phyloP scores from a whole-genome alignment of 805 yeast genomes.

The Candida broadrunensis region DNA sequence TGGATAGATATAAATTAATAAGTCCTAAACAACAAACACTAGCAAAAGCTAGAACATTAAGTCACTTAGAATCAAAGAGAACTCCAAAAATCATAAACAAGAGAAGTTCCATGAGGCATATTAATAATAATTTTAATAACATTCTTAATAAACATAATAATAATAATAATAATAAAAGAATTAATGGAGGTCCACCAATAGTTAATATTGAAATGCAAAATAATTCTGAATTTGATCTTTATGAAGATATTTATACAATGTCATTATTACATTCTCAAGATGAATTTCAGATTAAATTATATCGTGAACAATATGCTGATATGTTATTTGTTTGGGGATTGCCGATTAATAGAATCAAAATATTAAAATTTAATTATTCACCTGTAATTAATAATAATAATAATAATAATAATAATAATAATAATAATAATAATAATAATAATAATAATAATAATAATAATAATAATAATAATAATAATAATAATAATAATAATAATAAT shows the following conservation, averaged over 20 bases:
- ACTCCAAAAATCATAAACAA: not conserved
- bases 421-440: too few relatives aligned
- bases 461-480: too few relatives aligned
- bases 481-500: too few relatives aligned
- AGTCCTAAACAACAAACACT: not conserved
- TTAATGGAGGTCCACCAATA: conserved; percentile 15
- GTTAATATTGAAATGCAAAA: conserved; percentile 50
- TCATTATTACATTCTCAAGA: conserved; percentile 41
- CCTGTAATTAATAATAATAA: conserved; percentile 10
- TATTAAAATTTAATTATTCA: conserved; percentile 64
- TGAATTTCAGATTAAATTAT: conserved; percentile 31
- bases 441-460: too few relatives aligned
- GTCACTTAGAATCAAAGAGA: not conserved
- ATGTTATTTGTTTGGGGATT: conserved; percentile 81
- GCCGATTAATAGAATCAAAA: conserved; percentile 73
- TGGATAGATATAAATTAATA: not conserved
- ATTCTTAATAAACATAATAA: not conserved
- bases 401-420: too few relatives aligned
- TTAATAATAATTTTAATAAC: not conserved
- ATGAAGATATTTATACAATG: conserved; percentile 39
- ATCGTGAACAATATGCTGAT: conserved; percentile 72
- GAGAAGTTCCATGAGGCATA: not conserved
- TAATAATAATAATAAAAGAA: conserved; percentile 1
- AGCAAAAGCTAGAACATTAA: not conserved
- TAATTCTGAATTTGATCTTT: conserved; percentile 39